Base-by-base conservation (phyloP, 441 rosid genomes). In the Sinapis alba region DNA sequence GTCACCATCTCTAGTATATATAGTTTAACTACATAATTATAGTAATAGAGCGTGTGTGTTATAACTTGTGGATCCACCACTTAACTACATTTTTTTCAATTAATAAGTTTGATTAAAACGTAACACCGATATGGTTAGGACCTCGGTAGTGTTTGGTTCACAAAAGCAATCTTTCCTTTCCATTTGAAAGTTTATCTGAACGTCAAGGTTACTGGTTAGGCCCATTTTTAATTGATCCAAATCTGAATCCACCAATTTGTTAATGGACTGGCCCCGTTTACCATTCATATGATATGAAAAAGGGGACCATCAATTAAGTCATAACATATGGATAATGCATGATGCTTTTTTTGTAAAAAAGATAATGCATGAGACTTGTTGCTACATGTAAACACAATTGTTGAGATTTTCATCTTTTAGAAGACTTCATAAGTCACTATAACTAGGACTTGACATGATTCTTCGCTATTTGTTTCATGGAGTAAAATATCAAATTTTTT, bases 61-160 rank as follows among this genome's bases (percentile, higher is more conserved):
- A 53, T 50, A 50, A 50, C 56, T 50, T 50, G 36, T 45, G 76
- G 72, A 77, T 65, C 72, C 62, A 71, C 62, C 34, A 56, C 67
- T 57, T 36, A 12, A 53, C 41, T 28, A 3, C 32, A 36, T 28
- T 59, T 36, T 62, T 64, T 19, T 64, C 56, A n/a, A 45, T 20
- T 53, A 19, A 18, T 18, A 13, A 69, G 36, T 11, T 43, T 38
- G 71, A 69, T 63, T 28, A 26, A 26, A 69, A 76, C 51, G 13
- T 76, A 69, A 26, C 65, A 62, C 53, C 71, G 4, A 56, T 69
- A 38, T 38, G 16, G 60, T 63, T 62, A n/a, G 30, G 65, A 63
- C 56, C 64, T 18, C 24, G 47, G 30, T 53, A 45, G 6, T 69
- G 61, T 30, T 63, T 70, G 30, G 71, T 64, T 70, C 54, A 64